Evolutionary conservation across 805 yeast species (phyloP), one percentile per base, ranked within the genome.

Genomic region (Candida xiaguanensis): DNA sequence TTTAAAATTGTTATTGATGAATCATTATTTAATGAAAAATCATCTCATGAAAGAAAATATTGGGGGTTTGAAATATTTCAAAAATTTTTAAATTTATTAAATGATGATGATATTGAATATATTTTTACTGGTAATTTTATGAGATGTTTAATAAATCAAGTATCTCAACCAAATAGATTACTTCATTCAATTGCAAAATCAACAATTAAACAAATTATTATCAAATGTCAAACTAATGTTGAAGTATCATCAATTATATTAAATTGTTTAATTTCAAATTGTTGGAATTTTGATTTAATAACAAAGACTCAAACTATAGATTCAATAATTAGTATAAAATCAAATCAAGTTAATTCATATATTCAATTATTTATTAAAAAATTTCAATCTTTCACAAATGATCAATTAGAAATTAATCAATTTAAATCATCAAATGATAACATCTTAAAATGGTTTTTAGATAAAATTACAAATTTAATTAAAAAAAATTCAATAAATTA

Each of bases 1-100:
- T 89, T 95, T 95, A 76, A 78, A 49, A 66, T 72, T 3, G 80
- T 79, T 5, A 75, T 91, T 12, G 97, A 91, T 55, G 93, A 88
- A 50, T 74, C 84, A 3, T 77, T 85, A 43, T 90, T 91, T 49
- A 69, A 85, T 4, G 78, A 77, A 26, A 78, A 81, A 47, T 72
- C 96, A 0, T 88, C 96, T 1, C 77, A 82, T 23, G 97, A 90
- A 58, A 71, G 96, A 41, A 91, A 90, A 57, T 85, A 74, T 58
- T 77, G 87, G 75, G 98, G 96, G 0, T 78, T 90, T 50, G 85
- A 85, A 49, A 74, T 89, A 8, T 78, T 90, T 44, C 69, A 63
- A 30, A 64, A 70, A 37, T 70, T 79, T 40, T 55, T 81, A 30
- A 40, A 36, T 2, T 30, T 40, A n/a, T n/a, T n/a, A 2, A 45